Evolutionary conservation across 148 eudicot species (phyloP).

Genomic region (Vaccinium myrtillus): DNA sequence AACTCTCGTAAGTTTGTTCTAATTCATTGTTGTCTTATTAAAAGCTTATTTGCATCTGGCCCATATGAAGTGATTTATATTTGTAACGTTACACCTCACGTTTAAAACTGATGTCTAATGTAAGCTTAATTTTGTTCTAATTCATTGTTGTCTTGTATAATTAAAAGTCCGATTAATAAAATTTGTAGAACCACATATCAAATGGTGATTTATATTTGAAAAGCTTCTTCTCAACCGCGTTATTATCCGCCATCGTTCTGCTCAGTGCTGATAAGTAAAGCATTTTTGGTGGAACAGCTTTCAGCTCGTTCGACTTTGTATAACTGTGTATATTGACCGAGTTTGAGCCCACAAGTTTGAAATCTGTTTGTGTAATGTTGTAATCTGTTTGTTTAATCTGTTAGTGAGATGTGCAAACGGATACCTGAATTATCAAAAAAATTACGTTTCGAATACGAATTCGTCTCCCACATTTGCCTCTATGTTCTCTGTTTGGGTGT

Average conservation of each 20-base stretch:
- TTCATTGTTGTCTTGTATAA: not conserved
- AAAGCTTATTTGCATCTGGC: slow-evolving; percentile 90
- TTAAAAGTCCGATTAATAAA: not conserved
- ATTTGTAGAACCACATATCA: not conserved
- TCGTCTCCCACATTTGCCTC: no score
- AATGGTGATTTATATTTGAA: not conserved
- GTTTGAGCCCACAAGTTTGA: not conserved
- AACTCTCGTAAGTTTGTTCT: no score
- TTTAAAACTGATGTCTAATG: not conserved
- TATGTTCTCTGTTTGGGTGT: no score
- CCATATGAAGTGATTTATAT: no score
- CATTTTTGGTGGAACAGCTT: not conserved
- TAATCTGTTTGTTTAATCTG: no score
- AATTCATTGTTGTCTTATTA: no score
- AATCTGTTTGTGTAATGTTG: not conserved
- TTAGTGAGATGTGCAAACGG: no score
- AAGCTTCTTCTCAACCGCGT: not conserved
- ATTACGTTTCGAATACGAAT: not conserved
- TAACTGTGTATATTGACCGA: not conserved
- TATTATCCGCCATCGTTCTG: not conserved
- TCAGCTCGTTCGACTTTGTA: not conserved
- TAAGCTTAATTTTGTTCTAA: not conserved
- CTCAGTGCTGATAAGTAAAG: not conserved
- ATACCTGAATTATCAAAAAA: no score
- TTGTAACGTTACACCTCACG: slow-evolving; percentile 18